phyloP scores from a whole-genome alignment of 1,139 yeast genomes.

The Eremothecium gossypii region DNA sequence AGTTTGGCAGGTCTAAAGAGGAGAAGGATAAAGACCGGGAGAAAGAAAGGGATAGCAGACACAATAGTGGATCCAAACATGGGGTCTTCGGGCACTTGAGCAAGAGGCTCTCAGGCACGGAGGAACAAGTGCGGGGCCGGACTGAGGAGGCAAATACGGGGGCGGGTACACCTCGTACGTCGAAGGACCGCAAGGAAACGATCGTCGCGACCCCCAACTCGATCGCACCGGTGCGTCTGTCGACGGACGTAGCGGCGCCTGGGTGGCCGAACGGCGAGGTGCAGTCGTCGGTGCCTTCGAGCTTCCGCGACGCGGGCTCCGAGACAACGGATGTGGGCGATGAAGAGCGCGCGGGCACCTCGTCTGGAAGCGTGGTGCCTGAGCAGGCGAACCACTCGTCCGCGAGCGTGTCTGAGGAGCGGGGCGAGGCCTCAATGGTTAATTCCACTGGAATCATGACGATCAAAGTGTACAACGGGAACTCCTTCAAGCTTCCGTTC shows the following conservation, averaged over 20 bases:
- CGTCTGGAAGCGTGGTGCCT: not conserved
- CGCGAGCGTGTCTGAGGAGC: not conserved
- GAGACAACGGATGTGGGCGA: conserved; percentile 3
- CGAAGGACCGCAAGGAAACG: conserved; percentile 20
- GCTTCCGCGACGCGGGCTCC: not conserved
- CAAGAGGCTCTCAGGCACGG: not conserved
- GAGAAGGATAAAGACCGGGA: conserved; percentile 20
- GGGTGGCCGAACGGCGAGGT: not conserved
- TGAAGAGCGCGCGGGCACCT: not conserved
- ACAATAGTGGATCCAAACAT: conserved; percentile 10
- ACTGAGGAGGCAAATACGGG: conserved; percentile 4
- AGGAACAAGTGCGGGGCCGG: not conserved
- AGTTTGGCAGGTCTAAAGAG: conserved; percentile 27
- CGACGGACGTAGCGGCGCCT: conserved; percentile 14
- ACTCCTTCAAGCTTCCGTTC: conserved; percentile 25
- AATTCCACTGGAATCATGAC: conserved; percentile 25
- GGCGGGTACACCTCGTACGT: conserved; percentile 7
- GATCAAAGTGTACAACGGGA: conserved; percentile 26
- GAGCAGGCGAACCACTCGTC: conserved; percentile 1
- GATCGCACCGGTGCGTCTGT: conserved; percentile 21
- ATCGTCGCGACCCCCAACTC: conserved; percentile 21
- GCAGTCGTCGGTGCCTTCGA: not conserved
- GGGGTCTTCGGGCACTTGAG: conserved; percentile 12
- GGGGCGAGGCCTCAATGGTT: conserved; percentile 1
- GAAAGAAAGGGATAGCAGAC: conserved; percentile 11